These are phyloP conservation scores for Trichoderma sp. DNA, from an alignment of 2,329 filamentous ascomycete species.

Conservation along the genomic window DNA sequence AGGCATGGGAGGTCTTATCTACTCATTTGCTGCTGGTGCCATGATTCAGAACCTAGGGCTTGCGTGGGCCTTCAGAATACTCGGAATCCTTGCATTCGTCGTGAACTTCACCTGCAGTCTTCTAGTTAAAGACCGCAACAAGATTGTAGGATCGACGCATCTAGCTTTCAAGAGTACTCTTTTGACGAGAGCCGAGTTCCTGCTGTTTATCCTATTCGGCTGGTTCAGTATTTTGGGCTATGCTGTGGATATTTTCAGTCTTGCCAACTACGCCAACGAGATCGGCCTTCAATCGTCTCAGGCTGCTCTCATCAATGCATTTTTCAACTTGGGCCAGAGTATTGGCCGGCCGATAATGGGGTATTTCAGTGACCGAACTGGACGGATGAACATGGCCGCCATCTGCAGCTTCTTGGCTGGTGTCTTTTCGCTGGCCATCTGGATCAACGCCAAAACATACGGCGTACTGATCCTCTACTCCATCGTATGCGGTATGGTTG, in stretches of 20 bases:
- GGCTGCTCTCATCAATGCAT: constrained; percentile 69
- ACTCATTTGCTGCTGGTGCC: constrained; percentile 66
- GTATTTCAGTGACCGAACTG: constrained; percentile 68
- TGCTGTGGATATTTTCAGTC: constrained; percentile 72
- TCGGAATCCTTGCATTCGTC: constrained; percentile 63
- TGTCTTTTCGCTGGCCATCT: constrained; percentile 68
- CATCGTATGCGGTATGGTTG: constrained; percentile 68
- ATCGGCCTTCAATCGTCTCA: constrained; percentile 68
- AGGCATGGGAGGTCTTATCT: constrained; percentile 72
- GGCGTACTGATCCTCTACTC: constrained; percentile 71
- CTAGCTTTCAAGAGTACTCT: constrained; percentile 65
- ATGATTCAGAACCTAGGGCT: constrained; percentile 67
- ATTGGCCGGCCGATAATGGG: constrained; percentile 72
- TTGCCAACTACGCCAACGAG: constrained; percentile 70
- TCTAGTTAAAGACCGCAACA: constrained; percentile 71
- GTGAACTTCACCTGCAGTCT: constrained; percentile 65
- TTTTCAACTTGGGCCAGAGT: constrained; percentile 69
- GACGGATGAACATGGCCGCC: constrained; percentile 72
- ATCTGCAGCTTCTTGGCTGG: constrained; percentile 65
- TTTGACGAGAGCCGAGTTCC: constrained; percentile 62
- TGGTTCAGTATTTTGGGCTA: constrained; percentile 74
- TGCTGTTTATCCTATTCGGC: constrained; percentile 66
- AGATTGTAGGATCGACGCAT: constrained; percentile 66
- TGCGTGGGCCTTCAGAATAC: constrained; percentile 65
- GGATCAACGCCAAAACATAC: constrained; percentile 66